Base-by-base conservation (phyloP, 768 basidiomycete genomes). In the Pleurotus ostreatus region DNA sequence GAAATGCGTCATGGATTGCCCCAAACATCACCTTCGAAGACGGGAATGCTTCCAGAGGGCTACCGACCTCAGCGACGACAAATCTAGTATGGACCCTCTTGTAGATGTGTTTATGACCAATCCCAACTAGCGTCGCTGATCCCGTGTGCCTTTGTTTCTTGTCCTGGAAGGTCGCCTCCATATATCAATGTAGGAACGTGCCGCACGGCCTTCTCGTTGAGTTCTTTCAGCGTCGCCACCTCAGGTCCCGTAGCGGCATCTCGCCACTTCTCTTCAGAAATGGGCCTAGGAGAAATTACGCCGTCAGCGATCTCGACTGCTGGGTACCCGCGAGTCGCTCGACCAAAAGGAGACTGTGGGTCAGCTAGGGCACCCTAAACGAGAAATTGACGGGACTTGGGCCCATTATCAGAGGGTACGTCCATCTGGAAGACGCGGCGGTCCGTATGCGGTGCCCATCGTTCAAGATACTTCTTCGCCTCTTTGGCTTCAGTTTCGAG, bases 251-350 rank as follows among this genome's bases (percentile, higher is more conserved):
- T 16, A 15, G 15, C 13, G n/a, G 11, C 13, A 5, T 13, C 13
- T 5, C 68, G 58, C 70, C 70, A 71, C 4, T 43, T 57, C 40
- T 71, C 70, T 71, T 71, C 13, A 71, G 47, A 45, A 65, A 66
- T n/a, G 63, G 48, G 25, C 0, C 1, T 37, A 0, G 6, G 5
- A 13, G 15, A 13, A 8, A 59, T 45, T n/a, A 52, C 23, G 5
- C 56, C 46, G 8, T 45, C 54, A 8, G 40, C 55, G 0, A 51
- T 15, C 13, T 65, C 65, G 30, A 58, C 55, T 2, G 59, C 63
- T 5, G 59, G 57, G n/a, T 57, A 60, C 3, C 55, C 59, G 20
- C 61, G 62, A 2, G 66, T 66, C 15, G 46, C 54, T 16, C 62
- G 25, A 1, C 63, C 62, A 2, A 56, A 56, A 20, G 61, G 56